Percentiles rank a stretch among this genome's conserved stretches.
phyloP scores from a whole-genome alignment of 106 monocot species.

The Allium fistulosum region DNA sequence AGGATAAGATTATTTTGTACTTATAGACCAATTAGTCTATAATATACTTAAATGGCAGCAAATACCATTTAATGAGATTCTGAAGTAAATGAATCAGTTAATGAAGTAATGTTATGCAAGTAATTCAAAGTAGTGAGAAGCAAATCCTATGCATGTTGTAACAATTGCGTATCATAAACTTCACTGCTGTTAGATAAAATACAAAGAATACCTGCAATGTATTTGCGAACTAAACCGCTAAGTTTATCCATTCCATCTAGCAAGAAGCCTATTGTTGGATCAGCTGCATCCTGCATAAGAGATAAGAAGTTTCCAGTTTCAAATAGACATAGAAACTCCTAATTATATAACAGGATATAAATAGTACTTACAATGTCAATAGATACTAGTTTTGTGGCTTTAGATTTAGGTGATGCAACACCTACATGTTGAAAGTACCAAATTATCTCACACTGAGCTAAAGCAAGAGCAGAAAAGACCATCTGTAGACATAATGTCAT shows the following conservation, averaged over 20 bases:
- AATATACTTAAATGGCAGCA: no score
- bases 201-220: conserved; percentile 60
- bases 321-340: not conserved
- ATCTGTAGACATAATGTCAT: conserved; percentile 49
- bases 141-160: not conserved
- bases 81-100: no score
- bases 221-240: conserved; percentile 87
- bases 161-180: not conserved
- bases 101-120: not conserved
- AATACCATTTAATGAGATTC: no score
- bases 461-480: conserved; percentile 97
- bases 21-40: no score
- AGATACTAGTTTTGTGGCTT: conserved; percentile 39
- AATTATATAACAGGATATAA: not conserved
- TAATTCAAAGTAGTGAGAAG: not conserved
- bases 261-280: conserved; percentile 92
- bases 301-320: no score
- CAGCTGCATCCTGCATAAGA: conserved; percentile 64
- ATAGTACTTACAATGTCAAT: conserved; percentile 66
- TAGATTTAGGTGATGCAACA: conserved; percentile 59
- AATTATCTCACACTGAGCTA: conserved; percentile 81
- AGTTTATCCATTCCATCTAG: conserved; percentile 94
- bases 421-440: conserved; percentile 98
- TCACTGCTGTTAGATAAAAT: not conserved
- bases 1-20: not conserved